Base-by-base conservation (phyloP, 2,329 filamentous ascomycete species). In the Penicillium sp. region DNA sequence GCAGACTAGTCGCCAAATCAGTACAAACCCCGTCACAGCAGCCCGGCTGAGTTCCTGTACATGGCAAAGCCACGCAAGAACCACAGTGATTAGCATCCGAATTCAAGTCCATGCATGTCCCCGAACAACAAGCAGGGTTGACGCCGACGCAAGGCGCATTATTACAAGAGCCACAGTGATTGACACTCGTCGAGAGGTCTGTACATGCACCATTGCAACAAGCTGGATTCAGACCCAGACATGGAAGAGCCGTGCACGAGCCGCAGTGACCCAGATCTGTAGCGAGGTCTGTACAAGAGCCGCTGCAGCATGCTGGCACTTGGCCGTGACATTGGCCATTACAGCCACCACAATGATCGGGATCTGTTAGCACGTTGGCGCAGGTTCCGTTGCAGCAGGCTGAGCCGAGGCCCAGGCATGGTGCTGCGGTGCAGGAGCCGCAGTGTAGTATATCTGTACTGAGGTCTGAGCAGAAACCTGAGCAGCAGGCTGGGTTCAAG, bases 121-220 rank as follows among this genome's bases (percentile, higher is more conserved):
- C 57, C 4, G 45, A 41, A 10, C 57, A 59, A 27, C 55, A 59
- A 42, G 55, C 55, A 0, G 55, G 57, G 29, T 50, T 32, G 4
- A 42, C 16, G 18, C 45, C 49, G 4, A 45, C 45, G 14, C 49
- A 56, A 10, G 43, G 24, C 16, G 50, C 27, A 13, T 18, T 38
- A 8, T 13, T 40, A 21, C 54, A 56, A 48, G 32, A 32, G 27
- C 54, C 50, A 45, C 53, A 55, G 16, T 52, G 40, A 10, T n/a
- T 27, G 14, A 29, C 13, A n/a, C 14, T 45, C 3, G 39, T 52
- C 22, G 39, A 48, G 36, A 50, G n/a, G 16, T 56, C 32, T n/a
- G 49, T 41, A 24, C 54, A 57, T 8, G 14, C 39, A 11, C 55
- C 55, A 31, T 21, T 46, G 29, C 55, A 54, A 41, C 51, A 57